Conservation (phyloP, 495 filamentous ascomycete species). For the Penicillium mononematosum region DNA sequence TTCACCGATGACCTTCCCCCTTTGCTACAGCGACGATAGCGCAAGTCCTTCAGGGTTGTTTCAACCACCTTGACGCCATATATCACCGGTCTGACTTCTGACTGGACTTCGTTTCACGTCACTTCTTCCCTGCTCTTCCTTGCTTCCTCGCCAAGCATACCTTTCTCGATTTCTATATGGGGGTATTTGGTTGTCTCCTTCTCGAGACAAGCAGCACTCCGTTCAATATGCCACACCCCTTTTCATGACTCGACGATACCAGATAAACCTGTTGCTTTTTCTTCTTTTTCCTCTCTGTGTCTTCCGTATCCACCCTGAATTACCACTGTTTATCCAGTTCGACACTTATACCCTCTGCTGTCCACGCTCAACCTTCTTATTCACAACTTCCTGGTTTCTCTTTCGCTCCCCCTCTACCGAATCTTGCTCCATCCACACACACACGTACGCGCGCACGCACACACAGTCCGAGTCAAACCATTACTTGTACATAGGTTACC, state of each 20-base stretch:
- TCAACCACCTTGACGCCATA: neutral
- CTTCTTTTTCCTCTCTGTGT: constrained; percentile 8
- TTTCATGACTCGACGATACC: constrained; percentile 26
- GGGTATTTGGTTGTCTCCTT: neutral
- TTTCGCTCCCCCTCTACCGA: neutral
- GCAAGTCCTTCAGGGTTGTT: neutral
- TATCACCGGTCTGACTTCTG: constrained; percentile 5
- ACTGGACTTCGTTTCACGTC: constrained; percentile 6
- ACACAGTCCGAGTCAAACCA: neutral
- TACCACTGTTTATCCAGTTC: constrained; percentile 4
- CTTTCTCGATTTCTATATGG: neutral
- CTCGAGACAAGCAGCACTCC: neutral
- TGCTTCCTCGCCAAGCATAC: constrained; percentile 1
- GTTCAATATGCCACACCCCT: neutral
- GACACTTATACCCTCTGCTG: constrained; percentile 14
- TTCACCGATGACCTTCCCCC: neutral
- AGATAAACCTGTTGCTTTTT: constrained; percentile 14
- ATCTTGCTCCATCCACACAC: neutral
- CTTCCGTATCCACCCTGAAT: neutral
- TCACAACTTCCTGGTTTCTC: neutral
- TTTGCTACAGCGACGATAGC: neutral
- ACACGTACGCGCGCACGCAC: neutral
- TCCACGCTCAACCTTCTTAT: constrained; percentile 2
- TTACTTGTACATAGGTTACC: constrained; percentile 4
- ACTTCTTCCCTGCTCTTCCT: neutral